phyloP scores from a whole-genome alignment of 306 rosid genomes.

The Prunus padus region DNA sequence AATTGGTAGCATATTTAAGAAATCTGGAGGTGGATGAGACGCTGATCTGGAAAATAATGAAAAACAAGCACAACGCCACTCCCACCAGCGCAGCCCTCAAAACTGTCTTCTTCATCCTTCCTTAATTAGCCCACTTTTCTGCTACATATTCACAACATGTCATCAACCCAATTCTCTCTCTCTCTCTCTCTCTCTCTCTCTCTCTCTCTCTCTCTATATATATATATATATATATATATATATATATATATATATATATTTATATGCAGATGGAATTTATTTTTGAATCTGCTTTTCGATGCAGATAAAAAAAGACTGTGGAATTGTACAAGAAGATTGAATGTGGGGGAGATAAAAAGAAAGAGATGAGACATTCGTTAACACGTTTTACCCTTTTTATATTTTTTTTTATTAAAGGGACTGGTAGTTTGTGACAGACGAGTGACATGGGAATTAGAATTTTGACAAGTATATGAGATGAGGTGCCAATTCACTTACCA shows the following conservation, averaged over 20 bases:
- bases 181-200: no score
- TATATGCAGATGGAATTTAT: not conserved
- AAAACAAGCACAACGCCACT: conserved; percentile 9
- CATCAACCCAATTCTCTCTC: not conserved
- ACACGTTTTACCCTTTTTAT: not conserved
- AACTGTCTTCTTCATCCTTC: conserved; percentile 10
- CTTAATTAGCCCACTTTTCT: not conserved
- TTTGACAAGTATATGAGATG: no score
- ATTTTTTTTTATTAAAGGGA: no score
- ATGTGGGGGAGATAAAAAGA: not conserved
- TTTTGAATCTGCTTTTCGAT: not conserved
- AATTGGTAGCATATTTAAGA: not conserved
- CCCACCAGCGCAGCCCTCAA: not conserved
- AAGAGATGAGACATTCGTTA: not conserved
- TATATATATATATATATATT: not conserved
- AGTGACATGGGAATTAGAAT: no score
- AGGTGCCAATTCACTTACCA: no score
- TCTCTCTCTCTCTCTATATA: no score
- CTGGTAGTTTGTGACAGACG: no score
- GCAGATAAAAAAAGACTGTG: not conserved
- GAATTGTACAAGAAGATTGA: not conserved
- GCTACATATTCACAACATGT: not conserved
- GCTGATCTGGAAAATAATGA: conserved; percentile 1
- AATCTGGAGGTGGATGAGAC: conserved; percentile 18
- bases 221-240: not conserved